Conservation (phyloP, 768 basidiomycete genomes). For the Trametes gibbosa region DNA sequence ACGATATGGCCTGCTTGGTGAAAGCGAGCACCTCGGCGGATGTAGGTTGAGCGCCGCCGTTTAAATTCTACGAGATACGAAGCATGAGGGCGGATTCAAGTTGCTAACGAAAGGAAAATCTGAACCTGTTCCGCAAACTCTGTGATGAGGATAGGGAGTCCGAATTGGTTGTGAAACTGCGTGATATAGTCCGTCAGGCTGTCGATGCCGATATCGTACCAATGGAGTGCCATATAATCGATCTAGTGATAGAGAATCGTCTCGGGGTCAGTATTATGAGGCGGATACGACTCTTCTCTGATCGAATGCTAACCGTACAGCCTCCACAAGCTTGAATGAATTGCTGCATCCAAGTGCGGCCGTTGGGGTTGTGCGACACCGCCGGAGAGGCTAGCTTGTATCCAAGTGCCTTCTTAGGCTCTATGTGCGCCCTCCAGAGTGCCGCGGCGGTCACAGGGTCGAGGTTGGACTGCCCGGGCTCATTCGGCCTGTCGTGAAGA, state of each 20-base stretch:
- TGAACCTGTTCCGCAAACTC: conserved; percentile 68
- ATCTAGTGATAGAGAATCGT: conserved; percentile 37
- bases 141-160: conserved; percentile 50
- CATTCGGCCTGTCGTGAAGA: conserved; percentile 59
- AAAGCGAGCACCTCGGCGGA: conserved; percentile 45
- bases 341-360: conserved; percentile 59
- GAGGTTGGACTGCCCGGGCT: conserved; percentile 59
- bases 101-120: neutral
- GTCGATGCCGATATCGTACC: conserved; percentile 60
- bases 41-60: conserved; percentile 39
- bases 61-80: conserved; percentile 46
- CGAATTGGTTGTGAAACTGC: conserved; percentile 44
- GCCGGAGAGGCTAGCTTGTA: conserved; percentile 65
- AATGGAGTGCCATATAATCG: conserved; percentile 60
- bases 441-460: conserved; percentile 43
- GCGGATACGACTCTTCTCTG: neutral
- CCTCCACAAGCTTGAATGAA: conserved; percentile 54
- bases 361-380: conserved; percentile 55
- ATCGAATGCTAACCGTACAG: conserved; percentile 8
- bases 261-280: neutral
- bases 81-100: neutral
- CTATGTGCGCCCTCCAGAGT: conserved; percentile 61
- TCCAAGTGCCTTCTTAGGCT: conserved; percentile 55
- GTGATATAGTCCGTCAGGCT: conserved; percentile 37
- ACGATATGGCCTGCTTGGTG: conserved; percentile 7